phyloP scores from a whole-genome alignment of 2,329 filamentous ascomycete genomes.

The Ceratocystis cacaofunesta region DNA sequence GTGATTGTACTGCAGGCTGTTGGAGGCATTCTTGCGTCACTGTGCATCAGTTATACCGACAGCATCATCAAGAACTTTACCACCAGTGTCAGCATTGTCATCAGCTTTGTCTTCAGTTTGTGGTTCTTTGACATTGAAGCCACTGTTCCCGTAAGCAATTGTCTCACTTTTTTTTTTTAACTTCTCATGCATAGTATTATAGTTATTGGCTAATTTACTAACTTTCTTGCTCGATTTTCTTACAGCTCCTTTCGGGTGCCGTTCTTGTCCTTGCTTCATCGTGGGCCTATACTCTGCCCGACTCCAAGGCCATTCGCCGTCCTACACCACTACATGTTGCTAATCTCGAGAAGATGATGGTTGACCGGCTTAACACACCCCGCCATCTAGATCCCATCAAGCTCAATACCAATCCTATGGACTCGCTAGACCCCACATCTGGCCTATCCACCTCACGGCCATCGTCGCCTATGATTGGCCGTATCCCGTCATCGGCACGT shows the following conservation, averaged over 20 bases:
- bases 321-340: slow-evolving; percentile 55
- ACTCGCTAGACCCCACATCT: slow-evolving; percentile 7
- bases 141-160: slow-evolving; percentile 49
- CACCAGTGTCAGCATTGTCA: slow-evolving; percentile 76
- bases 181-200: background rate
- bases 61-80: slow-evolving; percentile 92
- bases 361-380: slow-evolving; percentile 35
- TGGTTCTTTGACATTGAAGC: slow-evolving; percentile 72
- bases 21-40: slow-evolving; percentile 60
- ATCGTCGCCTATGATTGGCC: slow-evolving; percentile 16
- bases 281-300: slow-evolving; percentile 63
- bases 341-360: slow-evolving; percentile 60
- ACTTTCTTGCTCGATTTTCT: background rate
- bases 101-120: slow-evolving; percentile 74
- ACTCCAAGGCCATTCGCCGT: slow-evolving; percentile 37
- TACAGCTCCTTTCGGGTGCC: slow-evolving; percentile 69
- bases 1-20: slow-evolving; percentile 69
- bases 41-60: slow-evolving; percentile 29
- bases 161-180: background rate
- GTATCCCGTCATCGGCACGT: slow-evolving; percentile 13
- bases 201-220: background rate
- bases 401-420: slow-evolving; percentile 15
- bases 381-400: slow-evolving; percentile 11
- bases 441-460: slow-evolving; percentile 14
- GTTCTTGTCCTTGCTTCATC: slow-evolving; percentile 64